Conservation (phyloP, 164 flowering plant species). For the Aristolochia fimbriata region DNA sequence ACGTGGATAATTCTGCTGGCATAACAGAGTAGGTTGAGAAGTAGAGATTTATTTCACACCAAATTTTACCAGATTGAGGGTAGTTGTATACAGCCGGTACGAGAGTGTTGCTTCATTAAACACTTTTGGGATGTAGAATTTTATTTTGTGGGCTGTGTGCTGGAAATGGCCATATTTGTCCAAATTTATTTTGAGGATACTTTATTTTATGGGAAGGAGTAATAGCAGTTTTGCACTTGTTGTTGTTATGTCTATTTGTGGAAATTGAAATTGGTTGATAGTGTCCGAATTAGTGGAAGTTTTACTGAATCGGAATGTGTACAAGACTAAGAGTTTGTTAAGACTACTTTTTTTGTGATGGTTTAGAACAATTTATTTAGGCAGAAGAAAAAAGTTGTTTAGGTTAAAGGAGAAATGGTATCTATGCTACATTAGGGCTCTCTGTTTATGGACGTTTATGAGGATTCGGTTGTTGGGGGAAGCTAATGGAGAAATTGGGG, state of each 20-base stretch:
- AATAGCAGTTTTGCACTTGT: neutral
- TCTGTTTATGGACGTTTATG: too few species aligned
- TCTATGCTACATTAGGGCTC: too few species aligned
- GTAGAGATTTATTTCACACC: neutral
- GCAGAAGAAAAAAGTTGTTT: too few species aligned
- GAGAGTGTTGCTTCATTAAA: neutral
- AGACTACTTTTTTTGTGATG: too few species aligned
- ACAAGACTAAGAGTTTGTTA: too few species aligned
- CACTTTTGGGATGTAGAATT: neutral
- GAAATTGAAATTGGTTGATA: neutral
- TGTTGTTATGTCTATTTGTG: neutral
- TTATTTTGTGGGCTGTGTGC: constrained; percentile 6
- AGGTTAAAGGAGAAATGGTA: too few species aligned
- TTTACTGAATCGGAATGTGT: too few species aligned
- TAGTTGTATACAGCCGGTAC: constrained; percentile 7
- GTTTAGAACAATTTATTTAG: too few species aligned
- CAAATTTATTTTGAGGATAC: constrained; percentile 6
- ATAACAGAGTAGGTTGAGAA: constrained; percentile 21
- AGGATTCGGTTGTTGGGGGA: too few species aligned
- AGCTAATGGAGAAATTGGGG: too few species aligned
- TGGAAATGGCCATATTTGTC: neutral
- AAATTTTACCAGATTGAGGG: constrained; percentile 3
- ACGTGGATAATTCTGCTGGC: constrained; percentile 49
- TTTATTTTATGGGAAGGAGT: neutral
- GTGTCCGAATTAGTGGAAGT: too few species aligned